Evolutionary conservation across 1,139 yeast genomes (phyloP).

Genomic region (Arxiozyma telluris): DNA sequence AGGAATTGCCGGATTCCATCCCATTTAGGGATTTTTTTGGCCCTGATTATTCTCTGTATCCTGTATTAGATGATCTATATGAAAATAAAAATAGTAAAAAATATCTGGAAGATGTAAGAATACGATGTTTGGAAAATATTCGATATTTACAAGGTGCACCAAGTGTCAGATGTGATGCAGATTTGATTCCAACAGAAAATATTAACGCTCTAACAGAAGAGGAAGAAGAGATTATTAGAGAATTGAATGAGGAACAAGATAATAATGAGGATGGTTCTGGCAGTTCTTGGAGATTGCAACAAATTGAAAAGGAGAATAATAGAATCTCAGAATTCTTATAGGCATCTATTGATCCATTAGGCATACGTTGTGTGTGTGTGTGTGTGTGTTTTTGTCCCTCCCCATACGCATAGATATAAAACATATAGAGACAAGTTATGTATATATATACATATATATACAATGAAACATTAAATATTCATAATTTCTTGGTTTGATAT

Average conservation of each 20-base stretch:
- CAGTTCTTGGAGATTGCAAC: conserved; percentile 26
- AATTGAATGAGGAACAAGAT: conserved; percentile 38
- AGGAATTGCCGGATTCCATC: conserved; percentile 64
- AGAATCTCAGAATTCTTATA: conserved; percentile 29
- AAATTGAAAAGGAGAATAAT: conserved; percentile 34
- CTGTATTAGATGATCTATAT: conserved; percentile 76
- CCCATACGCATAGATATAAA: too few species aligned
- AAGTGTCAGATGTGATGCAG: conserved; percentile 77
- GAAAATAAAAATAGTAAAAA: conserved; percentile 83
- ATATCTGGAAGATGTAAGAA: conserved; percentile 71
- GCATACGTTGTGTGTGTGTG: too few species aligned
- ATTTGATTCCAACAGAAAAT: conserved; percentile 75
- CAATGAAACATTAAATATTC: too few species aligned
- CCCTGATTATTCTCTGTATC: conserved; percentile 86
- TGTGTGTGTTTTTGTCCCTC: too few species aligned
- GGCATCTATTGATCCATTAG: neutral
- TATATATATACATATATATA: too few species aligned
- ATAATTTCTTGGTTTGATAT: too few species aligned
- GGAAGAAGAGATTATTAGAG: conserved; percentile 44
- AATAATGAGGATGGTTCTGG: conserved; percentile 26
- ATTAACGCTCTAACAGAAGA: conserved; percentile 45
- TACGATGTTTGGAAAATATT: conserved; percentile 72
- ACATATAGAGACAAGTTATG: too few species aligned
- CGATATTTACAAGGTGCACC: conserved; percentile 86
- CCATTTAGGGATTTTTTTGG: conserved; percentile 88